These are phyloP conservation scores for Schwanniomyces vanrijiae DNA, from an alignment of 805 yeast species.

Conservation along the genomic window DNA sequence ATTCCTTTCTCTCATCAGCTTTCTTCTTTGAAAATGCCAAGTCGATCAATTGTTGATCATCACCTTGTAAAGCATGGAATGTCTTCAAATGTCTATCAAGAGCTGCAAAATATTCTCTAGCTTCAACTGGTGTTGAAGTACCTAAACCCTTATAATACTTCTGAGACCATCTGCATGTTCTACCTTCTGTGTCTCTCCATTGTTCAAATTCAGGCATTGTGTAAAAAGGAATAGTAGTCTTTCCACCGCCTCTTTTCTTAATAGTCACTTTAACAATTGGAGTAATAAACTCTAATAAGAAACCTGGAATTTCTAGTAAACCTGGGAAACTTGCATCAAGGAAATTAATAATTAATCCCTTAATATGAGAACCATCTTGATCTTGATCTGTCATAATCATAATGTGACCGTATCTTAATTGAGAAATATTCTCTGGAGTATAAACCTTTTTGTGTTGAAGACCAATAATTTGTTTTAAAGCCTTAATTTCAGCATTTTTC, in stretches of 20 bases:
- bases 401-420: slow-evolving; percentile 89
- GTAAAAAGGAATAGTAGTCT: slow-evolving; percentile 70
- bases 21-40: slow-evolving; percentile 92
- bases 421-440: slow-evolving; percentile 55
- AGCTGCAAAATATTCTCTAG: slow-evolving; percentile 83
- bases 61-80: slow-evolving; percentile 77
- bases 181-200: slow-evolving; percentile 88
- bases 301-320: slow-evolving; percentile 83
- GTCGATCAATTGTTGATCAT: slow-evolving; percentile 78
- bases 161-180: slow-evolving; percentile 75
- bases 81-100: slow-evolving; percentile 83
- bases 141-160: slow-evolving; percentile 99
- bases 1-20: slow-evolving; percentile 96
- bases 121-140: slow-evolving; percentile 82
- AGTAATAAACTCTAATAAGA: slow-evolving; percentile 89
- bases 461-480: slow-evolving; percentile 93
- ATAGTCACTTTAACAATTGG: slow-evolving; percentile 93
- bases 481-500: slow-evolving; percentile 92
- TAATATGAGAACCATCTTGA: slow-evolving; percentile 98
- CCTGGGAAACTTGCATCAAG: slow-evolving; percentile 95
- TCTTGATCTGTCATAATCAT: slow-evolving; percentile 99
- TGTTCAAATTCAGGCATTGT: slow-evolving; percentile 93
- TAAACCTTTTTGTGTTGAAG: slow-evolving; percentile 88
- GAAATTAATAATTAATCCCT: slow-evolving; percentile 91
- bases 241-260: slow-evolving; percentile 54